These are phyloP conservation scores for Huntiella savannae DNA, from an alignment of 2,329 filamentous ascomycete species.

Conservation along the genomic window DNA sequence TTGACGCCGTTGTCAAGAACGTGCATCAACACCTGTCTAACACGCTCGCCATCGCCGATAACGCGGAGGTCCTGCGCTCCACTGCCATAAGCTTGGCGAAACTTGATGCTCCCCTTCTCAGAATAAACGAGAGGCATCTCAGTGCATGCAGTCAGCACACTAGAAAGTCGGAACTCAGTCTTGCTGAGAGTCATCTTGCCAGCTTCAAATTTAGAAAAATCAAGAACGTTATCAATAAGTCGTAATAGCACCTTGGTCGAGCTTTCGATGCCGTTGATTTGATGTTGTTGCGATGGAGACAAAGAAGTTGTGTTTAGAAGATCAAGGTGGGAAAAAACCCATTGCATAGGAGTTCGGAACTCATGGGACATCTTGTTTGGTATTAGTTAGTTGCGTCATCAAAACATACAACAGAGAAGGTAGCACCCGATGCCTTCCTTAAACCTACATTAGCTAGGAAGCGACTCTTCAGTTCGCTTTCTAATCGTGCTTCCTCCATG, in stretches of 20 bases:
- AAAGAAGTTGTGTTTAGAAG: constrained; percentile 49
- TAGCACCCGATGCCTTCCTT: not conserved
- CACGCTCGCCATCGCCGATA: constrained; percentile 65
- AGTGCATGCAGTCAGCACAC: constrained; percentile 59
- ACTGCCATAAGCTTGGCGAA: constrained; percentile 43
- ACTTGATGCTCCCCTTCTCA: constrained; percentile 57
- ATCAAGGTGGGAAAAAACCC: constrained; percentile 65
- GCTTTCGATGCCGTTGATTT: constrained; percentile 58
- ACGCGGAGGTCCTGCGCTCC: constrained; percentile 46
- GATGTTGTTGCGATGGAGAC: constrained; percentile 52
- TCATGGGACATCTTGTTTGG: constrained; percentile 51
- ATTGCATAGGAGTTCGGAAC: constrained; percentile 60
- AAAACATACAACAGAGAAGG: not conserved
- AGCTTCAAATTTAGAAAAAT: constrained; percentile 74
- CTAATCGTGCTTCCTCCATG: constrained; percentile 52
- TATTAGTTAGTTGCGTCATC: constrained; percentile 7
- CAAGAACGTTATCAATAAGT: constrained; percentile 79
- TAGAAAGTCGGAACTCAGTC: constrained; percentile 56
- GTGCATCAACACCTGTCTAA: constrained; percentile 71
- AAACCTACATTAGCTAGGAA: constrained; percentile 45
- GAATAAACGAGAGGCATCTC: constrained; percentile 81
- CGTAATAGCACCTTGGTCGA: constrained; percentile 68
- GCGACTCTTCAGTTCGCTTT: constrained; percentile 55
- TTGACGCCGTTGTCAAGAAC: constrained; percentile 61
- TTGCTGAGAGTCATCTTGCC: constrained; percentile 62